phyloP scores from a whole-genome alignment of 352 stramenopile species.

The Pythium scleroteichum region DNA sequence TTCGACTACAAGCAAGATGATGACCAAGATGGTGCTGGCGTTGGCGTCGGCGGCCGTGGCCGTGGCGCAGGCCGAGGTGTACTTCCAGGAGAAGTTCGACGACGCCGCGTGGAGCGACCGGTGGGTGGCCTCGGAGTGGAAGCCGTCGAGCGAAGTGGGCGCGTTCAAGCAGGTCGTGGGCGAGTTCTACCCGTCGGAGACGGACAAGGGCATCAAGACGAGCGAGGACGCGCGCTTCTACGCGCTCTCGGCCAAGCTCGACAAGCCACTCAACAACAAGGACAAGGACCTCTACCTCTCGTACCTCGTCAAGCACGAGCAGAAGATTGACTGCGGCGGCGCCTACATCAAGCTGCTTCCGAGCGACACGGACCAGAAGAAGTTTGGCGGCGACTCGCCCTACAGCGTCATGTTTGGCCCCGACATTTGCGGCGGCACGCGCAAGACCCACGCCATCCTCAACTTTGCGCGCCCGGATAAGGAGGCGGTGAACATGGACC shows the following conservation, averaged over 20 bases:
- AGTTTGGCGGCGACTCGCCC: constrained; percentile 94
- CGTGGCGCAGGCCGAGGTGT: constrained; percentile 76
- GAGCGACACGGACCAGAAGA: constrained; percentile 88
- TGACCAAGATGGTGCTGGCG: constrained; percentile 61
- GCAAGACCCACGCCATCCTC: constrained; percentile 98
- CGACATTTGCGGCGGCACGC: constrained; percentile 97
- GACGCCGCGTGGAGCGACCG: constrained; percentile 74
- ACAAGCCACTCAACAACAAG: constrained; percentile 87
- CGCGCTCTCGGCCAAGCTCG: constrained; percentile 93
- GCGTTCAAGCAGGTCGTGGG: constrained; percentile 94
- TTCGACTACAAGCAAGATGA: constrained; percentile 33
- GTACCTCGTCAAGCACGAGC: constrained; percentile 99
- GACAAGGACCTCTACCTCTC: constrained; percentile 93
- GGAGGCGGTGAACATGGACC: constrained; percentile 92
- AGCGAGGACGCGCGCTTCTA: constrained; percentile 97
- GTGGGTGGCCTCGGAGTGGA: constrained; percentile 95
- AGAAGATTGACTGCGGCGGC: constrained; percentile 98
- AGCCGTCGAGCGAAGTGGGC: constrained; percentile 92
- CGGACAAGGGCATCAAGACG: constrained; percentile 95
- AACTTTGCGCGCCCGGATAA: constrained; percentile 96
- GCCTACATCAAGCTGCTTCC: constrained; percentile 99
- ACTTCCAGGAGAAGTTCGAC: constrained; percentile 95
- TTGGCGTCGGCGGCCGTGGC: constrained; percentile 50
- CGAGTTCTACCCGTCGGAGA: constrained; percentile 89
- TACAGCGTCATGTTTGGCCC: constrained; percentile 99